Base-by-base conservation (phyloP, 2,329 filamentous ascomycete genomes). In the Fusarium clavum region DNA sequence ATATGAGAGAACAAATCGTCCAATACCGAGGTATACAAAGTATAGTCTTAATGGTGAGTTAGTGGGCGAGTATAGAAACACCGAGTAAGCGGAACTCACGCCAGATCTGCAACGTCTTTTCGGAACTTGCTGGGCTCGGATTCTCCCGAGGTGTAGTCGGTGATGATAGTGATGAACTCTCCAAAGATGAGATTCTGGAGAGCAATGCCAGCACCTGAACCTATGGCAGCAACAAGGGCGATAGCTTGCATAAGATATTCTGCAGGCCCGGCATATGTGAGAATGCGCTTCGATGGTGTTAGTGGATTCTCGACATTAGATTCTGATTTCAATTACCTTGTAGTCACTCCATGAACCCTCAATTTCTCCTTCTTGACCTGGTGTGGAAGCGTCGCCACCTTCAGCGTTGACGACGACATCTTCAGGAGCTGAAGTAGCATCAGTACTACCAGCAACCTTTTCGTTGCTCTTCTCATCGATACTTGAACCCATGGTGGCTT, bases 11-110 rank as follows among this genome's bases (percentile, higher is more conserved):
- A 78, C 73, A 62, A 89, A 86, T 46, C 86, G 83, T 0, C 77
- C 87, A 53, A 88, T 79, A 70, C 88, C 88, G 14, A 90, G 79
- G 65, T 88, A 89, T 27, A 89, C 80, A 69, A 89, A 88, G 73
- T 85, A 89, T 8, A 90, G 77, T 1, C 84, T 85, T 25, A 18
- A 20, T 22, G 16, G 5, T 25, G 12, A 9, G 29, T 71, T 24
- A 73, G 64, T 14, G 64, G 70, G 45, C 85, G 6, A 25, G 5
- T 4, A 18, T n/a, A 34, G 24, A 6, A 34, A 18, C 2, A n/a
- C 32, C 34, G 32, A 16, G 27, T 29, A 18, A 13, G 8, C 81
- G 61, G 74, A 54, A 87, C 78, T 59, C 56, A 80, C 79, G 79
- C 77, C 30, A 79, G 68, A 22, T 74, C 73, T n/a, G 72, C 73